These are phyloP conservation scores for Nannochloropsis granulata DNA, from an alignment of 108 stramenopile species.

Conservation along the genomic window DNA sequence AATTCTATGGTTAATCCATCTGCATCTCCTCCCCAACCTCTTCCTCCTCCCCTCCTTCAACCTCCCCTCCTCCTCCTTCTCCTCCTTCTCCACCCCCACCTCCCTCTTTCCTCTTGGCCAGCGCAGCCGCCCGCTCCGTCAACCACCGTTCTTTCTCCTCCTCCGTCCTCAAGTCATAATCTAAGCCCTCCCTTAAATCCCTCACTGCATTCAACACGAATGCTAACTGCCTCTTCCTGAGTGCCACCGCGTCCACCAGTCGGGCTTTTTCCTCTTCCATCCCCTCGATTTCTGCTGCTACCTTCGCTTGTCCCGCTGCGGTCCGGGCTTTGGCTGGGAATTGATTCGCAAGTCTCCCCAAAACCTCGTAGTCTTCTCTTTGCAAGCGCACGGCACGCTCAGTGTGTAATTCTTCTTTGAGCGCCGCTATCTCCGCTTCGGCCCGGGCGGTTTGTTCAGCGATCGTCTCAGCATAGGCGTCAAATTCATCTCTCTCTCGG, in stretches of 20 bases:
- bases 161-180: not conserved
- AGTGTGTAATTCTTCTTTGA: not conserved
- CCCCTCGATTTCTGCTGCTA: not conserved
- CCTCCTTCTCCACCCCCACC: not conserved
- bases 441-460: not conserved
- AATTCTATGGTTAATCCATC: not conserved
- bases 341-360: not conserved
- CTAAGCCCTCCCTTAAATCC: not conserved
- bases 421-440: not conserved
- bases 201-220: not conserved
- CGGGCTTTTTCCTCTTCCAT: not conserved
- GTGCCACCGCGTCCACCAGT: not conserved
- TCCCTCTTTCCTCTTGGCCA: not conserved
- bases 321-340: not conserved
- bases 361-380: not conserved
- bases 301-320: not conserved
- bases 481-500: not conserved
- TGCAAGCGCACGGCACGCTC: not conserved
- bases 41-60: not conserved
- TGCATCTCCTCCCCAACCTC: not conserved
- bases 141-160: not conserved
- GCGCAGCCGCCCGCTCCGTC: not conserved
- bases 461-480: not conserved
- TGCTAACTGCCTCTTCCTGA: not conserved
- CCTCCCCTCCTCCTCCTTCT: not conserved